These are phyloP conservation scores for Triglochin maritima DNA, from an alignment of 106 monocot genomes.

Conservation along the genomic window DNA sequence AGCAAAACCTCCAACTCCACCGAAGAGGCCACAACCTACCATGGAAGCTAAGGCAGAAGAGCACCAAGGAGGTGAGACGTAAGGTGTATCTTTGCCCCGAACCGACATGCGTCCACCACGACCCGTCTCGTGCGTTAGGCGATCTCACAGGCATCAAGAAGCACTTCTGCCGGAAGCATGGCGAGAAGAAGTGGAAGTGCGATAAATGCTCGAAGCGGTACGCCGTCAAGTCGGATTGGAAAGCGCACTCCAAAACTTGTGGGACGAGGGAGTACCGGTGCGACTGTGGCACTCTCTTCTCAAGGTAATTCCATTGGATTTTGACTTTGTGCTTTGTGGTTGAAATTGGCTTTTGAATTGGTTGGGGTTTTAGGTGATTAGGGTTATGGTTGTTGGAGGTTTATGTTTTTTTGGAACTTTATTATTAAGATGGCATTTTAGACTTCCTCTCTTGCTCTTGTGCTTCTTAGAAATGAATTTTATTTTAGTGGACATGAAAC, in stretches of 20 bases:
- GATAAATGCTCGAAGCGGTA: conserved; percentile 72
- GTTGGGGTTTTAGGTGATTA: too few relatives aligned
- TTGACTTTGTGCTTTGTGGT: too few relatives aligned
- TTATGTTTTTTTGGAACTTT: too few relatives aligned
- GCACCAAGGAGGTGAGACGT: conserved; percentile 17
- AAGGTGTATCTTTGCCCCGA: conserved; percentile 67
- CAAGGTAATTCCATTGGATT: neutral
- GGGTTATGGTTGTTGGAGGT: too few relatives aligned
- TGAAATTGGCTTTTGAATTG: too few relatives aligned
- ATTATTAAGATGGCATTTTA: too few relatives aligned
- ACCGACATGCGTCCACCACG: conserved; percentile 48
- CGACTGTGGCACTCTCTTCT: conserved; percentile 26
- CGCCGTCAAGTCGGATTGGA: conserved; percentile 73
- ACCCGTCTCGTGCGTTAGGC: conserved; percentile 58
- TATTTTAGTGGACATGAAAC: too few relatives aligned
- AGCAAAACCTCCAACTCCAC: too few relatives aligned
- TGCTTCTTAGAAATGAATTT: too few relatives aligned
- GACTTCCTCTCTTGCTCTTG: too few relatives aligned
- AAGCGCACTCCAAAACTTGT: conserved; percentile 65
- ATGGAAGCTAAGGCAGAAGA: conserved; percentile 8
- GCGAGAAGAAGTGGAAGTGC: conserved; percentile 83
- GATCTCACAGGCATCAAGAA: conserved; percentile 79
- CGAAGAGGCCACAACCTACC: conserved; percentile 8
- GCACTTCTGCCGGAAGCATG: conserved; percentile 74
- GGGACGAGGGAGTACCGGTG: conserved; percentile 30